Evolutionary conservation across 1,139 yeast genomes (phyloP), one percentile per base, ranked within the genome.

Genomic region (Pichia sorboxylosa): DNA sequence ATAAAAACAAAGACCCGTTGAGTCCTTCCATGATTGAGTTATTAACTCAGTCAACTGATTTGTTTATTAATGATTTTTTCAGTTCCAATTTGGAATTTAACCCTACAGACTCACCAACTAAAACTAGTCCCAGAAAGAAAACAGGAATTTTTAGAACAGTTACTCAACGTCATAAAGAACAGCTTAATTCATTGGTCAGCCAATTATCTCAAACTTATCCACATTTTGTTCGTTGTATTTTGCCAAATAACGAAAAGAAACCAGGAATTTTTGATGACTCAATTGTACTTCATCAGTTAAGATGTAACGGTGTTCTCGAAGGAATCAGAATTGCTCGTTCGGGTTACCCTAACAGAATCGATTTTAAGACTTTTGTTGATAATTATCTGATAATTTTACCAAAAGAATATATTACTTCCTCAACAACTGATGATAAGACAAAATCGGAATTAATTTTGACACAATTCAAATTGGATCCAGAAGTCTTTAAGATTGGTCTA

Each of bases 271-370:
- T 90, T 48, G 87, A 85, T 47, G 83, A 80, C 47, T 61, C 58
- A 20, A 60, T 92, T 26, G 94, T 92, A 4, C 61, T 90, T 32
- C 90, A 82, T 39, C 99, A 92, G 57, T 64, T 92, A 39, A 67
- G 96, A 41, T 92, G 97, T 53, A 92, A 92, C 52, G 99, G 99
- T 67, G 99, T 92, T 11, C 61, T 92, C 31, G 99, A 92, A 62
- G 99, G 99, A 42, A 92, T 92, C 27, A 69, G 98, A 56, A 90
- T 92, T 41, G 94, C 97, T 0, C 68, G 99, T 43, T 87, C 95
- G 13, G 99, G 99, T 3, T 92, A 81, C 52, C 98, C 99, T 2
- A 92, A 92, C 55, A 70, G 96, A 44, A 71, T 90, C 52, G 71
- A 78, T 30, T 90, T 87, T 54, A 70, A 75, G 28, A 93, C 84